Evolutionary conservation across 2,329 filamentous ascomycete species (phyloP).

Genomic region (Alternaria tenuissima): DNA sequence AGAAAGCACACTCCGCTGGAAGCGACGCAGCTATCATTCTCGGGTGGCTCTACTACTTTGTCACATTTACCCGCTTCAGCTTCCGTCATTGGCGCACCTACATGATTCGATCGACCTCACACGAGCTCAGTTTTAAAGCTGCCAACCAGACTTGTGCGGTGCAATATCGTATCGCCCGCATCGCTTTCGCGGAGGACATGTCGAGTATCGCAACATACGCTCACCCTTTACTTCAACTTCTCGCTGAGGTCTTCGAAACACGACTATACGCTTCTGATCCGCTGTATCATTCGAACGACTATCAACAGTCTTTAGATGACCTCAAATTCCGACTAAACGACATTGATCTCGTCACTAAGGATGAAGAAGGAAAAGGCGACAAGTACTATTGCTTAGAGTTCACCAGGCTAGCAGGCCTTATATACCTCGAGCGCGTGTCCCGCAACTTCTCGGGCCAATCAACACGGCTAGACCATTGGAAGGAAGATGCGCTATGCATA

Average conservation of each 20-base stretch:
- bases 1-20: background rate
- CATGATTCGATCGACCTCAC: constrained; percentile 3
- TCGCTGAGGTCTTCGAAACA: background rate
- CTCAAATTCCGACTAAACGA: background rate
- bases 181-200: background rate
- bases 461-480: background rate
- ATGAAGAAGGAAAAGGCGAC: background rate
- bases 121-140: constrained; percentile 6
- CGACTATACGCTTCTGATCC: background rate
- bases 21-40: constrained; percentile 1
- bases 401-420: background rate
- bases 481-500: background rate
- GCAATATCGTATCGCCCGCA: background rate
- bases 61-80: constrained; percentile 15
- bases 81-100: constrained; percentile 23
- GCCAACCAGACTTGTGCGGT: background rate
- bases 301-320: background rate
- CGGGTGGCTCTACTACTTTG: constrained; percentile 17
- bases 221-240: background rate
- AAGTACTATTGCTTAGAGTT: background rate
- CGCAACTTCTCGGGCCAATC: background rate
- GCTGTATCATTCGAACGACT: background rate
- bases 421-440: background rate
- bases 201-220: background rate
- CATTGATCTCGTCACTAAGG: accelerated